Base-by-base conservation (phyloP, 2,329 filamentous ascomycete genomes). In the Colletotrichum tanaceti region DNA sequence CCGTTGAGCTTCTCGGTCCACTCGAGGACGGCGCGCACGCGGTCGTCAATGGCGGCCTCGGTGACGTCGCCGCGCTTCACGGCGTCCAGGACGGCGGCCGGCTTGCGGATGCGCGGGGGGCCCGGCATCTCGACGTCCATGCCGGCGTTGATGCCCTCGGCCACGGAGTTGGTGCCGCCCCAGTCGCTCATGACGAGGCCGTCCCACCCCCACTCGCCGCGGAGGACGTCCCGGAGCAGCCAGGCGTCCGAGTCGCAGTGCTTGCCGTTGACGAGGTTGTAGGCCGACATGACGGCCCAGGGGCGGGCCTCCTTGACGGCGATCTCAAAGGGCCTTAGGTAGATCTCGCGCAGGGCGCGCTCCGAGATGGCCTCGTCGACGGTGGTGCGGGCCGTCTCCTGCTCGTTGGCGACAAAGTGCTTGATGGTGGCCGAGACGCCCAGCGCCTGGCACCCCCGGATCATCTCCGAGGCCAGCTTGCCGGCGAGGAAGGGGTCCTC, bases 151-250 rank as follows among this genome's bases (percentile, higher is more conserved):
- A 92, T 90, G 71, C 87, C 90, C 18, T 87, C 88, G 5, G 94
- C 91, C 24, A 93, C 92, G 20, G 89, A 89, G 62, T 90, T 85
- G 76, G 95, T 92, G 1, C 92, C 92, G 5, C 93, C 83, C 92
- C 92, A 82, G 67, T 84, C 82, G 1, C 77, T 94, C 80, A 93
- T 90, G 6, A 93, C 86, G 62, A 91, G 93, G 0, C 91, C 91
- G 77, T 93, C 90, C 75, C 94, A 94, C 5, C 91, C 91, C 4
- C 93, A 80, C 75, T 93, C 91, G 71, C 92, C 90, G 75, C 93
- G 93, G 41, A 94, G 79, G 10, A 93, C 84, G 0, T 90, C 90
- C 73, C 93, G 94, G 2, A 86, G 73, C 0, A 79, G 71, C 63
- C 82, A 73, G 20, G 78, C 78, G 71, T 83, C 86, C 70, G 85